Conservation (phyloP, 225 moss, liverwort and hornwort genomes). For the Pseudisothecium myosuroides region DNA sequence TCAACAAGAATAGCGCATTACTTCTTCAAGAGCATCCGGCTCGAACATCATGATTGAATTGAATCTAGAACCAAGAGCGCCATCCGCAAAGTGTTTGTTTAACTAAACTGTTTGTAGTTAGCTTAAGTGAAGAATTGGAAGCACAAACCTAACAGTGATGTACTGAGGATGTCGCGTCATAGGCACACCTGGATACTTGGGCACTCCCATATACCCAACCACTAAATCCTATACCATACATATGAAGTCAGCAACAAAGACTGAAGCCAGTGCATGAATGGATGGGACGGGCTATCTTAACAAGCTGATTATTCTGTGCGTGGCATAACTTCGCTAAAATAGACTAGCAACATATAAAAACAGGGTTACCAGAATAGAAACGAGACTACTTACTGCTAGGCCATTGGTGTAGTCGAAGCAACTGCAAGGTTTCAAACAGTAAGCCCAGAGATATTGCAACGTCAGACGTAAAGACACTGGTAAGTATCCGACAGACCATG, state of each 20-base stretch:
- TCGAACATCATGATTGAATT: background rate
- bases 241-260: background rate
- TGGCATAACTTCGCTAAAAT: background rate
- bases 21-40: background rate
- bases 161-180: conserved; percentile 99
- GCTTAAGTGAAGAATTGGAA: background rate
- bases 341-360: background rate
- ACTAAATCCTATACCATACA: conserved; percentile 66
- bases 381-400: conserved; percentile 62
- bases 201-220: conserved; percentile 98
- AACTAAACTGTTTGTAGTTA: background rate
- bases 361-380: background rate
- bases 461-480: background rate
- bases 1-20: background rate
- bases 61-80: background rate
- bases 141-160: conserved; percentile 65
- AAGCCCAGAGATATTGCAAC: background rate
- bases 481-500: background rate
- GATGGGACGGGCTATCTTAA: background rate
- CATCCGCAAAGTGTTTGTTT: background rate
- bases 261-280: background rate
- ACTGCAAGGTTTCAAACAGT: conserved; percentile 26
- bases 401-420: conserved; percentile 99
- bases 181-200: conserved; percentile 82
- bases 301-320: background rate